Conservation (phyloP, 805 yeast genomes). For the Isabelozyma heimii region DNA sequence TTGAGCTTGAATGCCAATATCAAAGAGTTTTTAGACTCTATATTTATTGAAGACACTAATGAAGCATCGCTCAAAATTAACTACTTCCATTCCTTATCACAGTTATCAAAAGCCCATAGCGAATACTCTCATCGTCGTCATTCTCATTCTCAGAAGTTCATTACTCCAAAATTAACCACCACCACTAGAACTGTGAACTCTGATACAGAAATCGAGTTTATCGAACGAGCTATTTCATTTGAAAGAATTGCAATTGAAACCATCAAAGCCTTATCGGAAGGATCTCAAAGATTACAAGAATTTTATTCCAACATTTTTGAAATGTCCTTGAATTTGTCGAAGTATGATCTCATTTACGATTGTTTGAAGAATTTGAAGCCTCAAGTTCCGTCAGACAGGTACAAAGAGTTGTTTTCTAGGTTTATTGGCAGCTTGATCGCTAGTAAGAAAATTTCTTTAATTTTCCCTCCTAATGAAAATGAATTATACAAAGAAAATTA, state of each 20-base stretch:
- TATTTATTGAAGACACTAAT: slow-evolving; percentile 12
- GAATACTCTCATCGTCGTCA: slow-evolving; percentile 4
- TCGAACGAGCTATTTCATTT: slow-evolving; percentile 19
- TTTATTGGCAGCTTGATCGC: slow-evolving; percentile 25
- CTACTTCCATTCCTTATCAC: slow-evolving; percentile 30
- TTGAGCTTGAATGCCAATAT: slow-evolving; percentile 13
- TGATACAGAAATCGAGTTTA: slow-evolving; percentile 9
- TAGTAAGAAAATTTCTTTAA: slow-evolving; percentile 14
- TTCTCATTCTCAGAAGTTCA: slow-evolving; percentile 3
- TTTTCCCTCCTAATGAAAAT: slow-evolving; percentile 18
- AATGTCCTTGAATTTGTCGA: slow-evolving; percentile 17
- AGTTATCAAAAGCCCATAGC: slow-evolving; percentile 17
- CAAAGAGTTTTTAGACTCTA: slow-evolving; percentile 17
- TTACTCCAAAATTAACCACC: slow-evolving; percentile 4
- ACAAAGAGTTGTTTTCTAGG: slow-evolving; percentile 14
- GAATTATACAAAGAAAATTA: slow-evolving; percentile 21
- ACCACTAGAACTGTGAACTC: slow-evolving; percentile 1
- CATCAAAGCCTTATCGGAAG: slow-evolving; percentile 5
- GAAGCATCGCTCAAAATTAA: slow-evolving; percentile 15
- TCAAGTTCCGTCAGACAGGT: background rate
- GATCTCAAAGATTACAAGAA: slow-evolving; percentile 4
- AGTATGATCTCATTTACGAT: slow-evolving; percentile 17
- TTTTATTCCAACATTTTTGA: slow-evolving; percentile 23
- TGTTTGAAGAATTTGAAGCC: slow-evolving; percentile 13
- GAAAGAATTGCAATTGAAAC: slow-evolving; percentile 23